Conservation (phyloP, 2,329 filamentous ascomycete genomes). For the Penicillium olsonii region DNA sequence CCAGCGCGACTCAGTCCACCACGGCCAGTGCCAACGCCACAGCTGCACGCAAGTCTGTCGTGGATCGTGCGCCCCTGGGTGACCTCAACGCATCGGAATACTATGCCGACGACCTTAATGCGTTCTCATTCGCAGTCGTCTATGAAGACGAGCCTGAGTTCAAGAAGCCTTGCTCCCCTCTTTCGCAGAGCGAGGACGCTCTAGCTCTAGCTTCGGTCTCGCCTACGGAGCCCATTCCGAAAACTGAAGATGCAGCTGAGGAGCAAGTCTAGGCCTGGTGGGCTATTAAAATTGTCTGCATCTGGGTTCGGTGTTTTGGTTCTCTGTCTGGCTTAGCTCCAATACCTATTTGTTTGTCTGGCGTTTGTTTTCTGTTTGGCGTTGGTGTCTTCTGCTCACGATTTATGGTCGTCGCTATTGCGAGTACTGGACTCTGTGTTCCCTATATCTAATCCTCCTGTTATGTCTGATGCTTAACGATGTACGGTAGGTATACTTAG, state of each 20-base stretch:
- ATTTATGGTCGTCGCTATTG: slow-evolving; percentile 4
- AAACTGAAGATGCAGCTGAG: slow-evolving; percentile 30
- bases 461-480: slow-evolving; percentile 18
- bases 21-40: slow-evolving; percentile 17
- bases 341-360: slow-evolving; percentile 4
- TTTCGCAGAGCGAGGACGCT: neutral
- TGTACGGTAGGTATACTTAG: slow-evolving; percentile 2
- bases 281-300: slow-evolving; percentile 8
- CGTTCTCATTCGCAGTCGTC: slow-evolving; percentile 62
- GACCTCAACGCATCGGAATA: slow-evolving; percentile 69
- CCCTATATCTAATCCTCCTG: slow-evolving; percentile 16
- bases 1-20: slow-evolving; percentile 31
- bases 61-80: slow-evolving; percentile 66
- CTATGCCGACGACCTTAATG: slow-evolving; percentile 67
- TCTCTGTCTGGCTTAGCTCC: slow-evolving; percentile 4
- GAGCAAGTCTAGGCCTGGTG: neutral
- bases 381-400: slow-evolving; percentile 5
- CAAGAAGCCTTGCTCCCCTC: slow-evolving; percentile 17
- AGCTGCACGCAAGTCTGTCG: slow-evolving; percentile 48
- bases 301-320: slow-evolving; percentile 16
- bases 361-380: slow-evolving; percentile 7
- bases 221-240: slow-evolving; percentile 23
- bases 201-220: slow-evolving; percentile 29
- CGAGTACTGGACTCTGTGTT: slow-evolving; percentile 3
- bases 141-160: slow-evolving; percentile 55